Base-by-base conservation (phyloP, 2,329 filamentous ascomycete species). In the Exophiala oligosperma region DNA sequence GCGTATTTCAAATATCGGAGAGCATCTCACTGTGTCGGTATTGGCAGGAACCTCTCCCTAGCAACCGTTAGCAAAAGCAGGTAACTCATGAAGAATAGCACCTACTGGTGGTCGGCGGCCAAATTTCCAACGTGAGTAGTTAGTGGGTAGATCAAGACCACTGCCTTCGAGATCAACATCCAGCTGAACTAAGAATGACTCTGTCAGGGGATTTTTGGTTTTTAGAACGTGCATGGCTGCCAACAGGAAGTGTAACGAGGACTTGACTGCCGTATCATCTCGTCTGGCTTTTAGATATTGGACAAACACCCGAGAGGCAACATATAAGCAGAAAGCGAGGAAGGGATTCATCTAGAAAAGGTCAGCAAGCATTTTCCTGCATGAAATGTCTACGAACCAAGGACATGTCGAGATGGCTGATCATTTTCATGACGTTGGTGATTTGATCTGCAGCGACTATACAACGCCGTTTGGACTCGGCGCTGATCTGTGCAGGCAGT, bases 201-300 rank as follows among this genome's bases (percentile, higher is more conserved):
- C 92, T 0, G 93, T 96, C 50, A 99, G 79, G 0, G 92, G 92
- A 65, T 96, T 97, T 67, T 90, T 89, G 59, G 84, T 84, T 74
- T 95, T 96, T 64, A 97, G 76, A 3, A 90, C 91, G 64, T 92
- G 89, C 86, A 99, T 96, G 4, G 93, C 92, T 21, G 88, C 87
- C 1, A 97, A 81, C 14, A 97, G 81, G 71, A 99, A 97, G 56
- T 92, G 87, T n/a, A 97, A 77, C 0, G 92, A 92, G 56, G 93
- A 88, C 17, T 85, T 64, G 85, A 89, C 72, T 85, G 90, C 69
- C 81, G 85, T 72, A 57, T 97, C 93, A 29, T 93, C 88, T 0
- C 92, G 91, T n/a, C 89, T 83, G 56, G 90, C 94, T 74, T 96
- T 97, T n/a, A 97, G 81, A 69, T 95, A 97, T 71, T 97, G 93